Evolutionary conservation across 1,284 basidiomycete species (phyloP), one percentile per base, ranked within the genome.

Genomic region (Rhizoctonia solani): DNA sequence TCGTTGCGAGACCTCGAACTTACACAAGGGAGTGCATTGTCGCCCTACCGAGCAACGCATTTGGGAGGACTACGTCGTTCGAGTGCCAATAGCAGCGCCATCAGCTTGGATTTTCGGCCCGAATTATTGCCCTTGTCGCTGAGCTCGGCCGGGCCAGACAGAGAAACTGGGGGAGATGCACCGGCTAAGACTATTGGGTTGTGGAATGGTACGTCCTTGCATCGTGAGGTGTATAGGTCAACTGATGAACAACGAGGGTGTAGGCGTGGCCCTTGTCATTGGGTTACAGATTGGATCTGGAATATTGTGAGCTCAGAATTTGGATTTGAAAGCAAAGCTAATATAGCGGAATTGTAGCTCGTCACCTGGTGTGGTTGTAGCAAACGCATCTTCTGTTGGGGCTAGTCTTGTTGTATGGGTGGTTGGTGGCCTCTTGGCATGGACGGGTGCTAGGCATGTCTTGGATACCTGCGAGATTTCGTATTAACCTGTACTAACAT

Each of bases 221-320:
- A 1, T 54, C 49, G 50, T 16, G n/a, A 29, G 74, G 13, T 66
- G n/a, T 52, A 69, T 37, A 8, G 47, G 65, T 14, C 58, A 53
- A 11, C 29, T 37, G 46, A 65, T 52, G 11, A 29, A 58, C 5
- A 6, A 16, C 23, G 27, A 11, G 30, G n/a, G 25, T 52, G 44
- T 16, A 91, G 93, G 89, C n/a, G 85, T 95, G 73, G 92, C 90
- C 29, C 79, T 95, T 50, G 85, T 93, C 68, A 85, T 92, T 21
- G 92, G 93, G 4, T 78, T 87, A 69, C 92, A 95, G 85, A 92
- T 95, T 75, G 93, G 93, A 30, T 93, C 90, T 13, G 94, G 94
- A 21, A 96, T 97, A 71, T 97, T 97, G 90, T 92, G 74, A 72
- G 85, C 55, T 9, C 21, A 14, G 44, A 30, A 11, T 42, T 54